Evolutionary conservation across 176 grass and related monocot species (phyloP).

Genomic region (Aechmea fasciata): DNA sequence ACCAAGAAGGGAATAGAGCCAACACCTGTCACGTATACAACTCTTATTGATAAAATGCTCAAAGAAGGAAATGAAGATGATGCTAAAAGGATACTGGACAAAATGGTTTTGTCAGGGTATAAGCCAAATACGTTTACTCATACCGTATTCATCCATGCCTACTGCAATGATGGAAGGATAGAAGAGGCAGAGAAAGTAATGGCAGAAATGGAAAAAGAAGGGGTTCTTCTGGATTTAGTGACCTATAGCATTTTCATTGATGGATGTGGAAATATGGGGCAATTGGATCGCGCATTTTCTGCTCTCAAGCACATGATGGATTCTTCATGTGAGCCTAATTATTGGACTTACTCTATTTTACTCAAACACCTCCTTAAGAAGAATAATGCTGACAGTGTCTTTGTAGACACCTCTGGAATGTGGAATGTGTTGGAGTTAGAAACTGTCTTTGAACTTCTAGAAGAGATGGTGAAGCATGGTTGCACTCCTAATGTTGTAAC

Average conservation of each 20-base stretch:
- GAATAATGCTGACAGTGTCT: slow-evolving; percentile 23
- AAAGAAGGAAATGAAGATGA: slow-evolving; percentile 53
- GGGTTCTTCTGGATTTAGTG: slow-evolving; percentile 51
- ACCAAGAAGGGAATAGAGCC: slow-evolving; percentile 40
- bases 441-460: slow-evolving; percentile 44
- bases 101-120: slow-evolving; percentile 49
- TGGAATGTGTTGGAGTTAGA: slow-evolving; percentile 57
- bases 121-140: slow-evolving; percentile 61
- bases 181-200: slow-evolving; percentile 59
- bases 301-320: slow-evolving; percentile 48
- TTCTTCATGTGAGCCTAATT: slow-evolving; percentile 58
- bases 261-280: slow-evolving; percentile 55
- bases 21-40: slow-evolving; percentile 61
- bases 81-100: slow-evolving; percentile 50
- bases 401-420: slow-evolving; percentile 34
- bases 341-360: slow-evolving; percentile 54
- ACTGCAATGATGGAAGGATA: slow-evolving; percentile 46
- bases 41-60: slow-evolving; percentile 67
- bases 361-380: slow-evolving; percentile 56
- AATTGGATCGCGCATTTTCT: slow-evolving; percentile 48
- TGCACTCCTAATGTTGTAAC: slow-evolving; percentile 36
- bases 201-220: slow-evolving; percentile 51
- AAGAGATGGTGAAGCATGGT: slow-evolving; percentile 55
- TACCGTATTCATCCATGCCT: slow-evolving; percentile 67
- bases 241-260: slow-evolving; percentile 65